Base-by-base conservation (phyloP, 805 yeast species). In the Yamadazyma olivae region DNA sequence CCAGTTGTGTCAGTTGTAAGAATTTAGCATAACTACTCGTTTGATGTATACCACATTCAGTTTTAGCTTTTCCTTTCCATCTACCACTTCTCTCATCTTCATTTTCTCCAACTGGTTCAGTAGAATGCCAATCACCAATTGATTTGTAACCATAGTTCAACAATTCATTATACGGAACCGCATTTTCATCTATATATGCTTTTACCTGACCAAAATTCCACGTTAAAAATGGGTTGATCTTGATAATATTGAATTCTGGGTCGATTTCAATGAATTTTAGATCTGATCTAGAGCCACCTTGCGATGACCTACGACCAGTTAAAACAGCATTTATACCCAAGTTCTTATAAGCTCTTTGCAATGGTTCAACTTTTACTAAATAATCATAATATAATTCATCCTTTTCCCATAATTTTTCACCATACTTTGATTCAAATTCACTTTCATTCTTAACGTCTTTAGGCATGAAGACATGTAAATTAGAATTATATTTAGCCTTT, bases 21-120 rank as follows among this genome's bases (percentile, higher is more conserved):
- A 62, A 83, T 51, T 84, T 71, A 0, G 84, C 78, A 55, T 84
- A 91, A 44, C 84, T 76, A 17, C 81, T 74, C 1, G 90, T 77
- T 49, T 82, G 84, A 54, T 91, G 98, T 36, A 91, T 89, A 3
- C 98, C 98, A 63, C 98, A 91, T 57, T 91, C 98, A 0, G 96
- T 88, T 67, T 91, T 91, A 8, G 79, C 73, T 56, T 83, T 75
- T 2, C 96, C 97, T 67, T 84, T 83, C 98, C 98, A 91, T 53
- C 98, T 76, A 1, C 98, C 98, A n/a, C 93, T 79, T 46, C 98
- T 75, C 59, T 91, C 98, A 54, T 91, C 97, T 55, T 88, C 97
- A 7, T 95, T 96, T 30, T 84, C 96, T 6, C 66, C 73, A 8
- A 87, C 95, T 2, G 98, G 97, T 20, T 64, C 79, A 0, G 98